phyloP scores from a whole-genome alignment of 495 filamentous ascomycete species.

The Immersiella caudata region DNA sequence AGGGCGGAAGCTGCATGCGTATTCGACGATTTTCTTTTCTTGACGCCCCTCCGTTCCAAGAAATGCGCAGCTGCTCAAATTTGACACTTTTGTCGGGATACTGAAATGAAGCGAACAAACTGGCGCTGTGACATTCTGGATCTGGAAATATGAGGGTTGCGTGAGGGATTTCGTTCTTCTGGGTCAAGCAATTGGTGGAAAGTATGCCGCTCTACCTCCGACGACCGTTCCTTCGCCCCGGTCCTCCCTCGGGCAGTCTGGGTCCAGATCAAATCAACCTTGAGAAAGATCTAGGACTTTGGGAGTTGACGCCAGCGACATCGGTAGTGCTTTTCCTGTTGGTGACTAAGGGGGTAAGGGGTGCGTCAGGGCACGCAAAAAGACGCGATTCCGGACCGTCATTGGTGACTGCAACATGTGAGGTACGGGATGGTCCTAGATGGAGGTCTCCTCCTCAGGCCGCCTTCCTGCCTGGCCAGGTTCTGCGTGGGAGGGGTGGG shows the following conservation, averaged over 20 bases:
- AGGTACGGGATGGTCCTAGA: not conserved
- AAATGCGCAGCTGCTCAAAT: not conserved
- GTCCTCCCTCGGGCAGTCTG: no score
- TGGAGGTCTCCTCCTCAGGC: not conserved
- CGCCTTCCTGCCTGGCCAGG: not conserved
- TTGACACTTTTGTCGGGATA: not conserved
- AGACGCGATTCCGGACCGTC: not conserved
- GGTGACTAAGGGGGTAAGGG: not conserved
- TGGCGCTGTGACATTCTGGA: not conserved
- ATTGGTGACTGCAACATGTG: not conserved
- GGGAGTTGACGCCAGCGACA: not conserved
- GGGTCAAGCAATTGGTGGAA: no score
- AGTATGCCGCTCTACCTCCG: no score
- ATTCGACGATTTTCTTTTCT: not conserved
- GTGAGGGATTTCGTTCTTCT: no score
- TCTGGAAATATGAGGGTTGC: no score
- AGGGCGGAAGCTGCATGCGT: not conserved
- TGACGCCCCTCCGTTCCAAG: not conserved
- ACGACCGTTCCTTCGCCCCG: no score
- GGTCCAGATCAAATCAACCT: no score
- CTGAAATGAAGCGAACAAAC: not conserved
- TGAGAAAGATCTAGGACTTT: not conserved
- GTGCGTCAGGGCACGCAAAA: not conserved
- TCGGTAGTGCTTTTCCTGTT: not conserved
- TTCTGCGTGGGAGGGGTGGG: not conserved